A percentile compares a stretch with the other conserved stretches of the same genome.
phyloP scores from a whole-genome alignment of 2,329 filamentous ascomycete species.

The Penicillium sp. region DNA sequence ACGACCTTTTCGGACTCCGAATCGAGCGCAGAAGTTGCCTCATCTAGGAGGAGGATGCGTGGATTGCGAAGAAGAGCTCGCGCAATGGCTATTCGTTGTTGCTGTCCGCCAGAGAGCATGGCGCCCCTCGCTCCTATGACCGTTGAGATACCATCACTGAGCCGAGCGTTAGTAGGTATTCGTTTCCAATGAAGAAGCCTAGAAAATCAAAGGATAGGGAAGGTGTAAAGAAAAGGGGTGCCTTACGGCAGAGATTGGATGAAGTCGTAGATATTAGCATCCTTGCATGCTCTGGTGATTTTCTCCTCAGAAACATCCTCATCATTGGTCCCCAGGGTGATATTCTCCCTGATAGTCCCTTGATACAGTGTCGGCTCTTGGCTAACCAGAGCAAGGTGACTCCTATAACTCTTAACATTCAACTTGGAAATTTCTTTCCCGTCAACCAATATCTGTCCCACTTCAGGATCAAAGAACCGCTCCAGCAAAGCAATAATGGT shows the following conservation, averaged over 20 bases:
- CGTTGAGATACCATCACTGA: constrained; percentile 82
- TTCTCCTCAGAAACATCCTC: constrained; percentile 61
- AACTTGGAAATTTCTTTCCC: constrained; percentile 75
- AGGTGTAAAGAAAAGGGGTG: too few species aligned
- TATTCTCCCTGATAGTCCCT: background rate
- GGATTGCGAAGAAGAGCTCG: constrained; percentile 84
- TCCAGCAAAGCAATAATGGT: constrained; percentile 90
- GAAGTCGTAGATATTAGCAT: background rate
- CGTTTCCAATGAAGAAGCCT: constrained; percentile 48
- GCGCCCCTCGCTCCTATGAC: constrained; percentile 82
- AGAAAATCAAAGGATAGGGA: background rate
- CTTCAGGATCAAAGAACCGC: constrained; percentile 86
- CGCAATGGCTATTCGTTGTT: constrained; percentile 90
- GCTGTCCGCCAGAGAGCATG: constrained; percentile 84
- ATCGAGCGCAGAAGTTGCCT: constrained; percentile 56
- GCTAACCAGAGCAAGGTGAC: constrained; percentile 80
- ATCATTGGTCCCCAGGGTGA: background rate
- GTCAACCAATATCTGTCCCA: constrained; percentile 77
- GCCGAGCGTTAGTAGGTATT: constrained; percentile 72
- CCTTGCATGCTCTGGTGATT: background rate
- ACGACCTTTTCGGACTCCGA: background rate
- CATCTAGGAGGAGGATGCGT: constrained; percentile 79
- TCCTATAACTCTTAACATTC: constrained; percentile 82
- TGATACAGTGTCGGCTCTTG: constrained; percentile 61
- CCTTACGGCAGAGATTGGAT: constrained; percentile 44